Evolutionary conservation across 345 rosid genomes (phyloP).

Genomic region (Clarkia xantiana): DNA sequence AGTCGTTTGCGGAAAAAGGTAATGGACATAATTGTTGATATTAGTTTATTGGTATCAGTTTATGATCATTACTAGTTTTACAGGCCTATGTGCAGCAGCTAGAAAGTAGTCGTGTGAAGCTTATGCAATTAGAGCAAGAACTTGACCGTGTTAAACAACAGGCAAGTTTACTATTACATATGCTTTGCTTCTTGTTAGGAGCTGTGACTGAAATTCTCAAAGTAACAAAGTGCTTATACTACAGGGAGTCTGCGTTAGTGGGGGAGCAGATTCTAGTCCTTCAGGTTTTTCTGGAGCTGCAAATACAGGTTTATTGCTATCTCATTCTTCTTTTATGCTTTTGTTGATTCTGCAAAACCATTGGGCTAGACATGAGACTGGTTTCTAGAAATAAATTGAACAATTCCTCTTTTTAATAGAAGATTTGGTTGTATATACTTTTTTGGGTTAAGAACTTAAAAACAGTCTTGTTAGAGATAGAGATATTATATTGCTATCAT

Average conservation of each 20-base stretch:
- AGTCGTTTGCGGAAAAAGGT: slow-evolving; percentile 93
- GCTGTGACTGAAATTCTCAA: not conserved
- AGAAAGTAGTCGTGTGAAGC: slow-evolving; percentile 32
- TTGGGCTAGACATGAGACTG: too few relatives aligned
- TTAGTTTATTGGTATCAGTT: not conserved
- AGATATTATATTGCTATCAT: too few relatives aligned
- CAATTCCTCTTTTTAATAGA: not conserved
- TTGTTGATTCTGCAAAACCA: too few relatives aligned
- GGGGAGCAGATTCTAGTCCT: slow-evolving; percentile 5
- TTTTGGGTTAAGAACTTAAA: too few relatives aligned
- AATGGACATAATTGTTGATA: not conserved
- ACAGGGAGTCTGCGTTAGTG: slow-evolving; percentile 5
- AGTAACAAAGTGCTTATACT: not conserved
- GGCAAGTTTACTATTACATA: slow-evolving; percentile 1
- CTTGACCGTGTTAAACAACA: slow-evolving; percentile 26
- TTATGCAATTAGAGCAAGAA: slow-evolving; percentile 33
- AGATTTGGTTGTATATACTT: not conserved
- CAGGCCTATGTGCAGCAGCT: slow-evolving; percentile 44
- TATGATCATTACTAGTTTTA: not conserved
- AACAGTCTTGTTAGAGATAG: too few relatives aligned
- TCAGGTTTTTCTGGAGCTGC: slow-evolving; percentile 6
- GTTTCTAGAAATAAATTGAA: not conserved
- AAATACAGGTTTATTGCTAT: slow-evolving; percentile 7
- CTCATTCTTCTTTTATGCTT: too few relatives aligned
- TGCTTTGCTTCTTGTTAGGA: too few relatives aligned